Percentiles rank a stretch among this genome's conserved stretches.
Conservation (phyloP, 352 stramenopile species). For the Aphanomyces invadans region DNA sequence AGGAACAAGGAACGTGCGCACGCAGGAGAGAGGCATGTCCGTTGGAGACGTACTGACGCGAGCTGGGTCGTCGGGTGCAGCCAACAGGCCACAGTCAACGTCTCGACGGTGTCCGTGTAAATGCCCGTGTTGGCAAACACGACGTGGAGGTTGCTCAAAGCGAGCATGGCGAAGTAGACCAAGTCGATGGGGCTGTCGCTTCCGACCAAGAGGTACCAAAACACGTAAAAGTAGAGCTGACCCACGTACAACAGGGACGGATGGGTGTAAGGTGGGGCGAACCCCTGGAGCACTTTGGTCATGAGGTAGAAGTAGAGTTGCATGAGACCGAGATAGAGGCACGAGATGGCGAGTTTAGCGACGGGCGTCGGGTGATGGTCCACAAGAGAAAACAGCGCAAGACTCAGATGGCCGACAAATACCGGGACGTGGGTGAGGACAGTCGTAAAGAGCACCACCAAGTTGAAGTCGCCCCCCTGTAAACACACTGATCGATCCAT, state of each 20-base stretch:
- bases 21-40: too few relatives aligned
- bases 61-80: conserved; percentile 1
- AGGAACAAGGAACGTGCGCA: too few relatives aligned
- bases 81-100: conserved; percentile 18
- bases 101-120: conserved; percentile 70
- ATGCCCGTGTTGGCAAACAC: conserved; percentile 81
- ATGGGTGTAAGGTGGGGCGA: conserved; percentile 73
- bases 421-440: conserved; percentile 71
- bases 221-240: conserved; percentile 83
- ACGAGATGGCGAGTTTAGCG: conserved; percentile 67
- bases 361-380: conserved; percentile 39
- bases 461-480: conserved; percentile 36
- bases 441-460: conserved; percentile 62
- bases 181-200: conserved; percentile 70
- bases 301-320: conserved; percentile 81
- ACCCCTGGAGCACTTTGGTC: conserved; percentile 68
- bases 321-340: conserved; percentile 72
- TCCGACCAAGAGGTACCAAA: conserved; percentile 82
- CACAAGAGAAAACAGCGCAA: conserved; percentile 60
- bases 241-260: conserved; percentile 76
- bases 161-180: conserved; percentile 76
- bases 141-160: conserved; percentile 81
- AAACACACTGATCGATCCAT: neutral
- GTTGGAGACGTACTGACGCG: conserved; percentile 3
- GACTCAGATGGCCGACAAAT: conserved; percentile 74